Evolutionary conservation across 2,329 filamentous ascomycete species (phyloP).

Genomic region (Phyllachora maydis): DNA sequence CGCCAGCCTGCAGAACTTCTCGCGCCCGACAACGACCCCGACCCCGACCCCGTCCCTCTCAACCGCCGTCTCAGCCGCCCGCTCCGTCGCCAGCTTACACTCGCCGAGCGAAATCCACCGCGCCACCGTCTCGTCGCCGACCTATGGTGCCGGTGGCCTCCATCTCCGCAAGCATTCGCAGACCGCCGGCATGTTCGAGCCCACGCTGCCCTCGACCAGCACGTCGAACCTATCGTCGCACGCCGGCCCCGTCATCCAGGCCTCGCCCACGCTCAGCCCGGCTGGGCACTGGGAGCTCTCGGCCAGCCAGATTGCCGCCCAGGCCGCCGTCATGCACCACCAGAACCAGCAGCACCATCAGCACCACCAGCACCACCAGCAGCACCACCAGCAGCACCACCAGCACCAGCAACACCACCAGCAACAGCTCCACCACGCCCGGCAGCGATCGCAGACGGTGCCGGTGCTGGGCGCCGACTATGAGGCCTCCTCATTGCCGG

Average conservation of each 20-base stretch:
- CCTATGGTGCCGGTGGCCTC: conserved; percentile 11
- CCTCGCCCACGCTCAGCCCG: conserved; percentile 17
- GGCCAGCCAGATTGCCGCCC: conserved; percentile 63
- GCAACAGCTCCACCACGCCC: conserved; percentile 21
- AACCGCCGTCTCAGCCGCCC: conserved; percentile 7
- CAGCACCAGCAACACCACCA: conserved; percentile 22
- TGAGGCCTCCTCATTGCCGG: conserved; percentile 10
- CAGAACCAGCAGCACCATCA: conserved; percentile 20
- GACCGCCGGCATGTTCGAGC: conserved; percentile 59
- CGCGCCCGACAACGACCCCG: too few relatives aligned
- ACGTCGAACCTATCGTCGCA: conserved; percentile 31
- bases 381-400: conserved; percentile 36
- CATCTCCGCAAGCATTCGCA: conserved; percentile 48
- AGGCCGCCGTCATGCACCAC: conserved; percentile 53
- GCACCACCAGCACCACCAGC: conserved; percentile 17
- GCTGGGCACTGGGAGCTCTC: conserved; percentile 18
- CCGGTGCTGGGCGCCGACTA: conserved; percentile 30
- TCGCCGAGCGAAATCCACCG: conserved; percentile 10
- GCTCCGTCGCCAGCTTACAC: conserved; percentile 7
- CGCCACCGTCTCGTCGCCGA: conserved; percentile 14
- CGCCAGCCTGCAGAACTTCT: conserved; percentile 33
- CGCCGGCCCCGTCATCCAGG: conserved; percentile 21
- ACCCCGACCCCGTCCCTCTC: too few relatives aligned
- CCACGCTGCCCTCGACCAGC: conserved; percentile 43
- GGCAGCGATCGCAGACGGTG: conserved; percentile 58